Percentiles rank a stretch among this genome's conserved stretches.
These are phyloP conservation scores for Mycosarcoma mackinlayi DNA, from an alignment of 1,284 basidiomycete genomes.

Conservation along the genomic window DNA sequence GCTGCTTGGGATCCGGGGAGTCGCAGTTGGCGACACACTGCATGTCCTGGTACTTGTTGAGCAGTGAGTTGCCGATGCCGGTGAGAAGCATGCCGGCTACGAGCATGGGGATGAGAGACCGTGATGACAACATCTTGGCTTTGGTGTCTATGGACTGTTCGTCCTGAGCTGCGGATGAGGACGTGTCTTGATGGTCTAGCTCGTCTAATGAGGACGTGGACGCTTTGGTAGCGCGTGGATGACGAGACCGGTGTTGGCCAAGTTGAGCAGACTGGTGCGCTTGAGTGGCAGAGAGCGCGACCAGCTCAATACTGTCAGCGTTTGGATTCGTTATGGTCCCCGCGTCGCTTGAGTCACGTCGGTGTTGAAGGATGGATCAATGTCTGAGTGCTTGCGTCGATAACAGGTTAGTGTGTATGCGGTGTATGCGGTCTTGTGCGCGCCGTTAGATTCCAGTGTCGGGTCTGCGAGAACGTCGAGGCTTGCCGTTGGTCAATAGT, in stretches of 20 bases:
- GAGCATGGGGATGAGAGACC: slow-evolving; percentile 67
- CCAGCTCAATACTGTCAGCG: slow-evolving; percentile 31
- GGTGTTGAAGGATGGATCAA: background rate
- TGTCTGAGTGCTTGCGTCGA: background rate
- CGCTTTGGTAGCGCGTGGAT: slow-evolving; percentile 2
- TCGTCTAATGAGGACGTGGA: slow-evolving; percentile 5
- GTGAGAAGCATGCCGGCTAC: slow-evolving; percentile 72
- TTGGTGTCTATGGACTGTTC: background rate
- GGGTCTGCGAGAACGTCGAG: background rate
- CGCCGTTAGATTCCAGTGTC: too few relatives aligned
- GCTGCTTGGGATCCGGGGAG: slow-evolving; percentile 45
- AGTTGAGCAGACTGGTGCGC: slow-evolving; percentile 19
- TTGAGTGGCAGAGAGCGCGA: slow-evolving; percentile 35
- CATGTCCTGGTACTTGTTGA: slow-evolving; percentile 69
- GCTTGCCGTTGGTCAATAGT: background rate
- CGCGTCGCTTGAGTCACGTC: background rate
- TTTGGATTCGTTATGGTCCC: slow-evolving; percentile 11
- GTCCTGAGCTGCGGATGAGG: background rate
- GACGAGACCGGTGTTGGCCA: slow-evolving; percentile 20
- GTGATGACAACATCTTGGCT: slow-evolving; percentile 35
- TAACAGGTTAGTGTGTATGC: too few relatives aligned
- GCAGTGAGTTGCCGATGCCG: slow-evolving; percentile 69
- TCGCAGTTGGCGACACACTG: slow-evolving; percentile 69
- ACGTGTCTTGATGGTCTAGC: background rate
- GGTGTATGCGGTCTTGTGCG: background rate